Evolutionary conservation across 345 rosid species (phyloP), one percentile per base, ranked within the genome.

Genomic region (Gossypium arboreum): DNA sequence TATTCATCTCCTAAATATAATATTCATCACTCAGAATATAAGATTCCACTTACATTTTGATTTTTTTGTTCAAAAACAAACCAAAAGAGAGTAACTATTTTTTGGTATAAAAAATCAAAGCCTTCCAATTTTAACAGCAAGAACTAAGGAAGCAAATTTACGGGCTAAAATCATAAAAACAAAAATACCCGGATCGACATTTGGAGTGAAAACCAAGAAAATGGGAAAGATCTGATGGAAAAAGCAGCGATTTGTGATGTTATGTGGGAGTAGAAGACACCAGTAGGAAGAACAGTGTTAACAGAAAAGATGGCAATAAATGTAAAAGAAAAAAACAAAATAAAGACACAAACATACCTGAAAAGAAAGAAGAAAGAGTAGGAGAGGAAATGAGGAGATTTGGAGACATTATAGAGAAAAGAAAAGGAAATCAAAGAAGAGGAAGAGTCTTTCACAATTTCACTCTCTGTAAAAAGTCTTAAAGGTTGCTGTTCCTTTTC

Each of bases 381-480:
- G 71, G 41, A 22, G 79, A 68, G 22, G 77, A 75, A 85, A 83
- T 81, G 77, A 71, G 82, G 55, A 79, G 80, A 79, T 74, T 68
- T 68, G 71, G 73, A 71, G 82, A 75, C 79, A 73, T 72, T 48
- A 74, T 66, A 55, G 73, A 34, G 17, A 34, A 74, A 71, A 50
- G 75, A 41, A 18, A 20, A 56, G 55, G 13, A 61, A 34, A 15
- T 17, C 67, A 12, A 65, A 43, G 29, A 43, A 64, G n/a, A 4
- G 2, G 68, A 34, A 34, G 68, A 62, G 68, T 39, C 15, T 58
- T 58, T 41, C 6, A 15, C 15, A 20, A 43, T 18, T 52, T 29
- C 52, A 39, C 22, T 65, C 27, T 18, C 69, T 18, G 27, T 65
- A 34, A 63, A 63, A 25, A 34, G 62, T 11, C 48, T 45, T 45